These are phyloP conservation scores for Calycina marina DNA, from an alignment of 2,329 filamentous ascomycete species.

Conservation along the genomic window DNA sequence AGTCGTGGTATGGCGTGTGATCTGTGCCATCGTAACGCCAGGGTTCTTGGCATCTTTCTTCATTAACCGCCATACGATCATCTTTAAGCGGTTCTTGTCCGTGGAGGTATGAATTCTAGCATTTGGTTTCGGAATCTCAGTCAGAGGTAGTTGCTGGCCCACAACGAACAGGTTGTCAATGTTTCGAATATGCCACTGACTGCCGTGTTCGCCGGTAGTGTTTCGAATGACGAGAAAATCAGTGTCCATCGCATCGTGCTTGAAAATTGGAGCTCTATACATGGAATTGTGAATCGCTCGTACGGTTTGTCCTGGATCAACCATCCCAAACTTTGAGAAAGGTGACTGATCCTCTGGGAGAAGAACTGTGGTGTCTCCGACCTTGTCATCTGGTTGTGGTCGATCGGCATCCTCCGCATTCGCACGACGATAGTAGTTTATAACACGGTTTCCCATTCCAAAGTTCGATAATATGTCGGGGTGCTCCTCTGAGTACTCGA, in stretches of 20 bases:
- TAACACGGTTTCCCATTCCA: constrained; percentile 88
- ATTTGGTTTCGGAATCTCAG: constrained; percentile 86
- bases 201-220: constrained; percentile 64
- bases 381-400: constrained; percentile 38
- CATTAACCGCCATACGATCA: constrained; percentile 81
- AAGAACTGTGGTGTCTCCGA: constrained; percentile 79
- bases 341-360: constrained; percentile 91
- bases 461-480: constrained; percentile 89
- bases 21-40: constrained; percentile 75
- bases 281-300: constrained; percentile 89
- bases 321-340: constrained; percentile 87
- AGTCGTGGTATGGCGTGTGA: too few species aligned
- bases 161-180: constrained; percentile 86
- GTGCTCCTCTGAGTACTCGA: constrained; percentile 92
- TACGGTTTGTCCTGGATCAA: constrained; percentile 80
- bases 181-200: constrained; percentile 69
- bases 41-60: constrained; percentile 87
- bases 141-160: constrained; percentile 81
- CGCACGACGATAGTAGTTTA: constrained; percentile 91
- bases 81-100: constrained; percentile 92
- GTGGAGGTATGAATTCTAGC: constrained; percentile 91
- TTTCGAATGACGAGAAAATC: constrained; percentile 83
- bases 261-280: constrained; percentile 89
- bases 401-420: constrained; percentile 40
- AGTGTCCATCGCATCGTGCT: constrained; percentile 59